These are phyloP conservation scores for Athelia sp. DNA, from an alignment of 1,284 basidiomycete species.

Conservation along the genomic window DNA sequence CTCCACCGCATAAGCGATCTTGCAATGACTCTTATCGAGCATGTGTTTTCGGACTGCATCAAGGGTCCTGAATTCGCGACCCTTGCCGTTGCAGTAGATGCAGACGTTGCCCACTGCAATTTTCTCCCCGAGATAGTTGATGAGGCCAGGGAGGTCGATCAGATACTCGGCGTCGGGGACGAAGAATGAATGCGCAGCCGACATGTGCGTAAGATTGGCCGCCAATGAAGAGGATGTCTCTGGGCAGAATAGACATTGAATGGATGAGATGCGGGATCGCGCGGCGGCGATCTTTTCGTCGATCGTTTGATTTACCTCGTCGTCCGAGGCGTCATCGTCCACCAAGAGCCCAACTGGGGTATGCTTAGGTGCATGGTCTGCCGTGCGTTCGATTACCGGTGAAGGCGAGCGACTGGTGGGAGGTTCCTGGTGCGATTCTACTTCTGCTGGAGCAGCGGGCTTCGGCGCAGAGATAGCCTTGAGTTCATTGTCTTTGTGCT, in stretches of 20 bases:
- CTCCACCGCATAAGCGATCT: conserved; percentile 86
- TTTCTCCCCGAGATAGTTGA: conserved; percentile 90
- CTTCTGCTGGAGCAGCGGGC: conserved; percentile 2
- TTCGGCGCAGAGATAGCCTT: conserved; percentile 34
- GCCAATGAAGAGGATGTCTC: conserved; percentile 48
- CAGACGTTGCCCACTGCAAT: conserved; percentile 92
- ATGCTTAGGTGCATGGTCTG: not conserved
- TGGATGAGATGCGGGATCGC: conserved; percentile 55
- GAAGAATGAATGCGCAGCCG: conserved; percentile 87
- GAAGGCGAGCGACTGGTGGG: conserved; percentile 4
- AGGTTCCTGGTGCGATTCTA: conserved; percentile 5
- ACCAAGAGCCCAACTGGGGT: conserved; percentile 19
- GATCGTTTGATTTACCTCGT: conserved; percentile 53
- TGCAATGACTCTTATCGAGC: conserved; percentile 94
- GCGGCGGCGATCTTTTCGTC: conserved; percentile 78
- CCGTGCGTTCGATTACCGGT: conserved; percentile 6
- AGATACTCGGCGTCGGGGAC: conserved; percentile 93
- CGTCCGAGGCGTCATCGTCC: conserved; percentile 41
- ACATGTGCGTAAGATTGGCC: conserved; percentile 86
- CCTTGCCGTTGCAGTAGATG: conserved; percentile 82
- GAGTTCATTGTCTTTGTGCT: conserved; percentile 81
- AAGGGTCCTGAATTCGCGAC: conserved; percentile 73
- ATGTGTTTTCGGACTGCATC: conserved; percentile 92
- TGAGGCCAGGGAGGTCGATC: conserved; percentile 77
- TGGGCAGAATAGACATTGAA: conserved; percentile 87